phyloP scores from a whole-genome alignment of 176 grass and related monocot species.

The Ensete ventricosum region DNA sequence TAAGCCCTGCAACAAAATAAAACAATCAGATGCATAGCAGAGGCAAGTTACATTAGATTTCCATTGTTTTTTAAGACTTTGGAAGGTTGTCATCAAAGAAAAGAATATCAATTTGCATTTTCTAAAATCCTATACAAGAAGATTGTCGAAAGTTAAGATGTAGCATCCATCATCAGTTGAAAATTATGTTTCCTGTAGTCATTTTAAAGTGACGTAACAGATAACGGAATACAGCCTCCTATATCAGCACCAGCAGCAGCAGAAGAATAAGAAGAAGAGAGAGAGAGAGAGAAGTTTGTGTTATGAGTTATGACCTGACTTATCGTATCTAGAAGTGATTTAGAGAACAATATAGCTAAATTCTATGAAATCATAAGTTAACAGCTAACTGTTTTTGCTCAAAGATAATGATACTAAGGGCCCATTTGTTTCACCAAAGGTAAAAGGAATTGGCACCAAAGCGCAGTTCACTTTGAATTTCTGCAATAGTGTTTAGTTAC shows the following conservation, averaged over 20 bases:
- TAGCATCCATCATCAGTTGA: too few relatives aligned
- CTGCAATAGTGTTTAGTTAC: not conserved
- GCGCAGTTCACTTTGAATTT: not conserved
- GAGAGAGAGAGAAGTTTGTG: too few relatives aligned
- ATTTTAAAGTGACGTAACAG: too few relatives aligned
- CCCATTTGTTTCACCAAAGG: not conserved
- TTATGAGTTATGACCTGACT: too few relatives aligned
- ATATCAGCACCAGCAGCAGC: too few relatives aligned
- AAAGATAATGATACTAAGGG: not conserved
- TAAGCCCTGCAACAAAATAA: conserved; percentile 49
- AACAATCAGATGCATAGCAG: not conserved
- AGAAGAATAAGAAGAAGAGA: too few relatives aligned
- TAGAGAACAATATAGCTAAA: too few relatives aligned
- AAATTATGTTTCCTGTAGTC: too few relatives aligned
- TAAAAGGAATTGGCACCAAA: not conserved
- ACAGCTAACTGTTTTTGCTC: not conserved
- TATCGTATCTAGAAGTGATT: too few relatives aligned
- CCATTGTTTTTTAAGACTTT: not conserved
- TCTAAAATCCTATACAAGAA: not conserved
- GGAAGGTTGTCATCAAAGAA: not conserved
- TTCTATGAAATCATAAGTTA: too few relatives aligned
- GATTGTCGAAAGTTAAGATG: not conserved
- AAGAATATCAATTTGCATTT: not conserved
- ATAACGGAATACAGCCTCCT: too few relatives aligned
- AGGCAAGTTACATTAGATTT: not conserved